Evolutionary conservation across 169 alveolate species (phyloP).

Genomic region (Perkinsus chesapeaki): DNA sequence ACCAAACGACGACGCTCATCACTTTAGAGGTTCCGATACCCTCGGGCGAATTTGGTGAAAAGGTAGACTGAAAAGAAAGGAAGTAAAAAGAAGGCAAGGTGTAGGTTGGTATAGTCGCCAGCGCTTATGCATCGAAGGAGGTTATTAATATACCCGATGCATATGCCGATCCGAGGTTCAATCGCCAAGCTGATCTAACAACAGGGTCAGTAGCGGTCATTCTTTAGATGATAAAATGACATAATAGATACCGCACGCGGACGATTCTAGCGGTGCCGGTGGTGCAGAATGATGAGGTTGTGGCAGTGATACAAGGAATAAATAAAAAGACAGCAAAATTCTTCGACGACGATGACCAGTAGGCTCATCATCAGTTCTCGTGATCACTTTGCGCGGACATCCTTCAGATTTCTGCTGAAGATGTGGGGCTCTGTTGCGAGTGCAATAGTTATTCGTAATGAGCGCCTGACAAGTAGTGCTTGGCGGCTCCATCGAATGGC

Average conservation of each 20-base stretch:
- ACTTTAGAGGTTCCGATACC: not conserved
- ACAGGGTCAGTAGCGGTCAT: not conserved
- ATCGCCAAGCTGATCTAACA: not conserved
- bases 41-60: not conserved
- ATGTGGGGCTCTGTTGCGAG: not conserved
- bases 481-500: not conserved
- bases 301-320: not conserved
- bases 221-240: not conserved
- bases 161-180: not conserved
- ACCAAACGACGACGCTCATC: not conserved
- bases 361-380: not conserved
- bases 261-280: not conserved
- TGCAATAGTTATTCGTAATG: not conserved
- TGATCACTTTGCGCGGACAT: not conserved
- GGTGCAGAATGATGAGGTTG: not conserved
- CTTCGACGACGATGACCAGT: not conserved
- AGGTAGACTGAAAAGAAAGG: not conserved
- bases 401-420: not conserved
- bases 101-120: not conserved
- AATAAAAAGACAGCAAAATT: not conserved
- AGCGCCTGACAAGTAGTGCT: not conserved
- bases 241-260: not conserved
- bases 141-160: not conserved
- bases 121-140: not conserved
- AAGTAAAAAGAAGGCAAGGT: not conserved